Conservation (phyloP, 345 rosid species). For the Gossypium arboreum region DNA sequence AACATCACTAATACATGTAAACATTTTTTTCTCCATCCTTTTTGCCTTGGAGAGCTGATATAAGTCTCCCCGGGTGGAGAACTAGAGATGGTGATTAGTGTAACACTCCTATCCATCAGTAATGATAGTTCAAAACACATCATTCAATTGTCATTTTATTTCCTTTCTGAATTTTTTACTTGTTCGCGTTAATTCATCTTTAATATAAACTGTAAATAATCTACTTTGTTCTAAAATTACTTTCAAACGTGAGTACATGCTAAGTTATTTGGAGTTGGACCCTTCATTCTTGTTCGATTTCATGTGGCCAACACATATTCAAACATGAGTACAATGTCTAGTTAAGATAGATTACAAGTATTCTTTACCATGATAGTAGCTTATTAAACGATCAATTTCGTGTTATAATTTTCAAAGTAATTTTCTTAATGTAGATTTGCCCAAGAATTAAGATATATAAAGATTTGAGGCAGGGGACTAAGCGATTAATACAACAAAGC, state of each 20-base stretch:
- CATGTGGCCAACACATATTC: too few relatives aligned
- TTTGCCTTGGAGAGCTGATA: not conserved
- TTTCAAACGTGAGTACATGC: too few relatives aligned
- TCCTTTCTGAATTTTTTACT: not conserved
- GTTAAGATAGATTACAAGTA: too few relatives aligned
- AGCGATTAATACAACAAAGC: too few relatives aligned
- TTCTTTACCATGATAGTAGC: not conserved
- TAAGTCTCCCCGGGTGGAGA: not conserved
- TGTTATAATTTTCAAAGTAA: not conserved
- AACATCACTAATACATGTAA: constrained; percentile 1
- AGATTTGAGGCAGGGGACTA: not conserved
- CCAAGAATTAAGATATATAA: not conserved
- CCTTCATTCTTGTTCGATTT: too few relatives aligned
- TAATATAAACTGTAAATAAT: not conserved
- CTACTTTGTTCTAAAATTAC: not conserved
- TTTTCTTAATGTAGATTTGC: not conserved
- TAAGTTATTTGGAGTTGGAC: too few relatives aligned
- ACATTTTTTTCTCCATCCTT: constrained; percentile 2
- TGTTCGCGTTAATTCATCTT: not conserved
- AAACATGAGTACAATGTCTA: too few relatives aligned
- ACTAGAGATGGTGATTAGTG: not conserved
- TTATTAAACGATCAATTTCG: not conserved
- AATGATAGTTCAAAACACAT: not conserved
- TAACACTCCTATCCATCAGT: not conserved
- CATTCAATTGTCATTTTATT: not conserved